A percentile compares a stretch with the other conserved stretches of the same genome.
Conservation (phyloP, 768 basidiomycete species). For the Lactarius tabidus region DNA sequence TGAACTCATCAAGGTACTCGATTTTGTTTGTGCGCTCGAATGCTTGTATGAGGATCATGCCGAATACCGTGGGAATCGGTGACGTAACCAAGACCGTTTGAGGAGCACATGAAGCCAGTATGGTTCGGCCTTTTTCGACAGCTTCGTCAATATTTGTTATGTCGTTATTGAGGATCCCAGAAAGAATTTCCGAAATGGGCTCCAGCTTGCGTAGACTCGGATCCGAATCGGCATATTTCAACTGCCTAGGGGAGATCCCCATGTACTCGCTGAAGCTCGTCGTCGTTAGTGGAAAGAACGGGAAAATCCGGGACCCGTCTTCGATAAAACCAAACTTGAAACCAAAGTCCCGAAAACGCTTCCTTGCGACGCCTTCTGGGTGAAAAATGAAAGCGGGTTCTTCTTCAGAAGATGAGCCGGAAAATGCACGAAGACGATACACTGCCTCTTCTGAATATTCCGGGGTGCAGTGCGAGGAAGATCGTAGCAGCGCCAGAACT, state of each 20-base stretch:
- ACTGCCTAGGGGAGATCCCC: background rate
- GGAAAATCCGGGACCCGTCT: background rate
- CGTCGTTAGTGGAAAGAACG: background rate
- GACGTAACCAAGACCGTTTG: too few species aligned
- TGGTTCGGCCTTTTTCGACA: background rate
- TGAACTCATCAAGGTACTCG: background rate
- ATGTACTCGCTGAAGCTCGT: too few species aligned
- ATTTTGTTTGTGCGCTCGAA: background rate
- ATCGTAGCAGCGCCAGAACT: background rate
- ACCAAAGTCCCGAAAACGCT: background rate
- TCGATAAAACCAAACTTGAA: background rate
- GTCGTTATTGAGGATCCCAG: background rate
- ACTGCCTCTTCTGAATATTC: background rate
- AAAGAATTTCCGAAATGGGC: background rate
- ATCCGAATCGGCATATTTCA: background rate
- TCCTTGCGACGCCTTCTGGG: background rate
- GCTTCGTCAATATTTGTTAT: background rate
- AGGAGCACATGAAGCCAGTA: background rate
- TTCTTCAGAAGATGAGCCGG: background rate
- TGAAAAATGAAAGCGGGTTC: background rate
- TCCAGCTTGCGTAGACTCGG: fast-evolving
- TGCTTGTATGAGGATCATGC: background rate
- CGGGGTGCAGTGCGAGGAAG: background rate
- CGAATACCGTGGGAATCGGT: background rate
- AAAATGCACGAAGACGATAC: background rate